A percentile compares a stretch with the other conserved stretches of the same genome.
phyloP scores from a whole-genome alignment of 2,329 filamentous ascomycete genomes.

The Claviceps pusilla region DNA sequence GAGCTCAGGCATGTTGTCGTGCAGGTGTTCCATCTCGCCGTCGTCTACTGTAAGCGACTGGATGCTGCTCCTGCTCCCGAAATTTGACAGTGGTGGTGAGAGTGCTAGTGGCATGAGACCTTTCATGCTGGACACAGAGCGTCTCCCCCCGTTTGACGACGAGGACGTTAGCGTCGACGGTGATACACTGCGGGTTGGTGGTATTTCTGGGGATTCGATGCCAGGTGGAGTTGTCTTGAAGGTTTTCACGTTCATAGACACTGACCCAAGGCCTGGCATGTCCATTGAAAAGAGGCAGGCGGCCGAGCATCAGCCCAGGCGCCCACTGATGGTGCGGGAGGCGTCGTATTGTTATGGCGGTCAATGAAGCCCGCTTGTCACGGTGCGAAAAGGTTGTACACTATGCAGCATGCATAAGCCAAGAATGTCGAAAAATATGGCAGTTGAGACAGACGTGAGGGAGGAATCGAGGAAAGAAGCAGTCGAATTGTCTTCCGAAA shows the following conservation, averaged over 20 bases:
- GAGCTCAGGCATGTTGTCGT: constrained; percentile 39
- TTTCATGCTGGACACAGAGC: constrained; percentile 26
- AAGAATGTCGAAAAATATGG: background rate
- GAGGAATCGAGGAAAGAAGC: background rate
- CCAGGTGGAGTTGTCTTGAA: background rate
- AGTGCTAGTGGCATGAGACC: constrained; percentile 23
- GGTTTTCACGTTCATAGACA: constrained; percentile 3
- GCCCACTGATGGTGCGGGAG: constrained; percentile 1
- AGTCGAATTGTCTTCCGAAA: background rate
- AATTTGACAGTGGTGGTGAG: constrained; percentile 14
- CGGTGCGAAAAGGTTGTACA: background rate
- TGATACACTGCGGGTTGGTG: constrained; percentile 1
- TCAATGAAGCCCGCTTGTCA: background rate
- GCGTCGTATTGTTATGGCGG: constrained; percentile 4
- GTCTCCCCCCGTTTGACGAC: constrained; percentile 12
- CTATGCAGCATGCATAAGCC: background rate
- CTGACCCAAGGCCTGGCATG: constrained; percentile 1
- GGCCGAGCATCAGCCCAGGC: constrained; percentile 3
- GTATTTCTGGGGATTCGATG: background rate
- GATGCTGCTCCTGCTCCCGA: constrained; percentile 8
- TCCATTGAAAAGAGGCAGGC: constrained; percentile 4
- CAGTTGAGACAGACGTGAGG: background rate
- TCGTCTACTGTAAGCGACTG: constrained; percentile 11
- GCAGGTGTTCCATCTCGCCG: constrained; percentile 15
- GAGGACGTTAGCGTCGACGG: constrained; percentile 8